Conservation (phyloP, 2,329 filamentous ascomycete species). For the Emmonsiellopsis sp. region DNA sequence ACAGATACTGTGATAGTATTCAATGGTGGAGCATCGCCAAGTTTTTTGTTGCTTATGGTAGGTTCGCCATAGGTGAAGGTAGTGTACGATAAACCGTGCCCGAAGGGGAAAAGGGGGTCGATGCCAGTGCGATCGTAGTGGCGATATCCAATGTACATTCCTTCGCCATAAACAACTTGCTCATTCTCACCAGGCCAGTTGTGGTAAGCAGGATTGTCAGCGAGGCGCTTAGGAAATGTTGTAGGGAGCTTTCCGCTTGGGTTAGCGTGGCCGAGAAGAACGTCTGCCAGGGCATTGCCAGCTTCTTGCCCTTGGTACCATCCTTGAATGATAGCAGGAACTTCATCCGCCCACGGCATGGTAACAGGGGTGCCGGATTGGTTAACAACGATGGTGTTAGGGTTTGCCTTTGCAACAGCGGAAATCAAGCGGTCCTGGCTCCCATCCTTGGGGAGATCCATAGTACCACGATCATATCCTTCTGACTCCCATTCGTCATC, state of each 20-base stretch:
- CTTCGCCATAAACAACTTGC: slow-evolving; percentile 67
- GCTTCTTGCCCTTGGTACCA: slow-evolving; percentile 71
- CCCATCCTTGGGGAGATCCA: slow-evolving; percentile 36
- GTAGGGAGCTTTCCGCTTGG: slow-evolving; percentile 61
- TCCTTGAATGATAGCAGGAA: slow-evolving; percentile 51
- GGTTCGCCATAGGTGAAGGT: slow-evolving; percentile 68
- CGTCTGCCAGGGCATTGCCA: slow-evolving; percentile 61
- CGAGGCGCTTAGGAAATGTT: slow-evolving; percentile 51
- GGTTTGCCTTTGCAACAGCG: slow-evolving; percentile 51
- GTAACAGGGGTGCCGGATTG: slow-evolving; percentile 57
- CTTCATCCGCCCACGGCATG: slow-evolving; percentile 23
- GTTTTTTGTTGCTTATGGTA: slow-evolving; percentile 53
- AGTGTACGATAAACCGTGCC: slow-evolving; percentile 71
- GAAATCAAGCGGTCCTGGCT: slow-evolving; percentile 43
- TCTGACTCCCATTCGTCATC: slow-evolving; percentile 67
- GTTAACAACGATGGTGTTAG: slow-evolving; percentile 57
- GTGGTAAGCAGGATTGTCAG: slow-evolving; percentile 59
- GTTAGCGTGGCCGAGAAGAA: slow-evolving; percentile 57
- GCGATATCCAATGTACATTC: slow-evolving; percentile 74
- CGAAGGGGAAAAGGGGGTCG: slow-evolving; percentile 71
- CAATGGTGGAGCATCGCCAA: slow-evolving; percentile 53
- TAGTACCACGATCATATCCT: slow-evolving; percentile 43
- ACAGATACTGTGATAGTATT: slow-evolving; percentile 53
- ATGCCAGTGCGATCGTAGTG: slow-evolving; percentile 59
- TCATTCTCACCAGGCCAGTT: slow-evolving; percentile 44